These are phyloP conservation scores for Arthrobotrys entomopaga DNA, from an alignment of 2,329 filamentous ascomycete genomes.

Conservation along the genomic window DNA sequence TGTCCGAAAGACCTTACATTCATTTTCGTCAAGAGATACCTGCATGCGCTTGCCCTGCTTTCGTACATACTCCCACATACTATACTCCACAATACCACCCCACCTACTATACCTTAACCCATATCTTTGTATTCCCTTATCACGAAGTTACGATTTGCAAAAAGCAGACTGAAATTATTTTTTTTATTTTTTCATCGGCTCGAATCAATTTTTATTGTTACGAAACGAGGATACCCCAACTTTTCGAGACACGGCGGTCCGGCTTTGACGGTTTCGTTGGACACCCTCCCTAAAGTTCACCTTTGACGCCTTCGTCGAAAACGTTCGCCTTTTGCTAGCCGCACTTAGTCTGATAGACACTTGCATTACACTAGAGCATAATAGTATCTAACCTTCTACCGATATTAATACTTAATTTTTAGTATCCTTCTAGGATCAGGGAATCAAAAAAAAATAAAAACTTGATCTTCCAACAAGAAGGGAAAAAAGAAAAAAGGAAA, in stretches of 20 bases:
- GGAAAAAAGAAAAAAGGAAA: constrained; percentile 16
- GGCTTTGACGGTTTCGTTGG: constrained; percentile 43
- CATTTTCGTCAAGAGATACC: constrained; percentile 50
- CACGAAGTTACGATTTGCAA: constrained; percentile 54
- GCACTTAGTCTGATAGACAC: constrained; percentile 54
- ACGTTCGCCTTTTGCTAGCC: constrained; percentile 48
- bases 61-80: constrained; percentile 25
- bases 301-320: constrained; percentile 55
- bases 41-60: constrained; percentile 48
- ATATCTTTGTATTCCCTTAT: constrained; percentile 35
- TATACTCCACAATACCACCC: constrained; percentile 23
- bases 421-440: constrained; percentile 33
- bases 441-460: constrained; percentile 11
- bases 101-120: constrained; percentile 33
- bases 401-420: constrained; percentile 44
- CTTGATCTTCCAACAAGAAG: too few species aligned
- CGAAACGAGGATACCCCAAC: constrained; percentile 43
- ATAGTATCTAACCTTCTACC: constrained; percentile 33
- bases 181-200: constrained; percentile 3
- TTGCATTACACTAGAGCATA: constrained; percentile 50
- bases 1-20: constrained; percentile 39
- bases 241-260: constrained; percentile 31
- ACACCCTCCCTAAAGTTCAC: constrained; percentile 47
- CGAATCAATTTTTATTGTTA: constrained; percentile 15
- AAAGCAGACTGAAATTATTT: not conserved